These are phyloP conservation scores for Trichophyton equinum DNA, from an alignment of 2,329 filamentous ascomycete species.

Conservation along the genomic window DNA sequence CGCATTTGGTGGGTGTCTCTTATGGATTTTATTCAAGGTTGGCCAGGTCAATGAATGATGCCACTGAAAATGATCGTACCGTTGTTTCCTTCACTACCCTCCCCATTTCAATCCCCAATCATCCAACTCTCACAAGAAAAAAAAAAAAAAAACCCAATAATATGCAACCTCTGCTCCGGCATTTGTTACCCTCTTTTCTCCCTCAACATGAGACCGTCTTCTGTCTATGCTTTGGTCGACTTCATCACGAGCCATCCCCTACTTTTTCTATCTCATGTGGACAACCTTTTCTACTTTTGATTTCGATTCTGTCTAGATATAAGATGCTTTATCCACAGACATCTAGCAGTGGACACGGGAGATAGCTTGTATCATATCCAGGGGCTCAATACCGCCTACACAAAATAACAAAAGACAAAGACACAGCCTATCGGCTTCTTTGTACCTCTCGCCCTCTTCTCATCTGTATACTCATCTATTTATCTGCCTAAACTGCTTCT, in stretches of 20 bases:
- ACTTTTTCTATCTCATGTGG: not conserved
- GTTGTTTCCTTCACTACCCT: not conserved
- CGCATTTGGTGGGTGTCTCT: constrained; percentile 4
- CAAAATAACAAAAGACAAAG: not conserved
- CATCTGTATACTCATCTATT: not conserved
- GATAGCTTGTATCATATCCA: constrained; percentile 2
- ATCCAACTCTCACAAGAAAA: not conserved
- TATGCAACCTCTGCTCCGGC: not conserved
- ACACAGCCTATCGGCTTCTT: not conserved
- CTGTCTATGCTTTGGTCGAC: not conserved
- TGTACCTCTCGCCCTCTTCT: not conserved
- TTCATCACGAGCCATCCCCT: not conserved
- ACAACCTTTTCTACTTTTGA: not conserved
- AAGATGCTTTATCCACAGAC: not conserved
- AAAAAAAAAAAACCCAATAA: not conserved
- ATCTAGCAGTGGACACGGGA: not conserved
- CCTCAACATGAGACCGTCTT: not conserved
- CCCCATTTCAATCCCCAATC: not conserved
- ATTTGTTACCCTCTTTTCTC: not conserved
- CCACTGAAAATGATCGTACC: constrained; percentile 4
- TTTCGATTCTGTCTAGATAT: constrained; percentile 2
- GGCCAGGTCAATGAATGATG: constrained; percentile 1
- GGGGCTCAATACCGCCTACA: not conserved
- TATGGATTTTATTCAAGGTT: constrained; percentile 5
- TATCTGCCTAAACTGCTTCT: not conserved